Base-by-base conservation (phyloP, 139 green algal species). In the Coelastrella sp. region DNA sequence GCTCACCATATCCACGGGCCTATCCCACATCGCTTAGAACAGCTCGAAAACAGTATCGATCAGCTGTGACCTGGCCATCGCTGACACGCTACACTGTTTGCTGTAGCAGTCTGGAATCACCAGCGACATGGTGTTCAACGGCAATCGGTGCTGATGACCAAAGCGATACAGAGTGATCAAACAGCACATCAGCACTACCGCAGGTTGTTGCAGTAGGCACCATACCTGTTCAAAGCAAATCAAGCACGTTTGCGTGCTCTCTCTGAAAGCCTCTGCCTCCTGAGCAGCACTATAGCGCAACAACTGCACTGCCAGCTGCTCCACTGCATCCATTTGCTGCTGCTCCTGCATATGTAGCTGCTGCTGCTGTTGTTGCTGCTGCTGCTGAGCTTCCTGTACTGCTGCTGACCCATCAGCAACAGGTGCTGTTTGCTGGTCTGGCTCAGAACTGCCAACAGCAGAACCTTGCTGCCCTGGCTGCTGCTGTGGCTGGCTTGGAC, bases 141-240 rank as follows among this genome's bases (percentile, higher is more conserved):
- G 32, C 32, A 47, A 47, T 47, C 32, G 32, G 32, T 47, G 32
- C 32, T 47, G 32, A 47, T 1, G 32, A 47, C 32, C 32, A 47
- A 47, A 47, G 32, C 32, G 32, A 47, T 47, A 47, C 32, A 47
- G 32, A 47, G 32, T 47, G 32, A 47, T 47, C 32, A 47, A 47
- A 0, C 32, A 47, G 32, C 32, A 1, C 32, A 47, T 47, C 32
- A 47, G 32, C 32, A 47, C 32, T 47, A 47, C 32, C 32, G 32
- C 32, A 47, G 32, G 32, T 47, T 47, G 32, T 47, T 47, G 32
- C 11, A 71, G 11, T 71, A 13, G 11, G 11, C 61, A 10, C 11
- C 61, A 19, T 57, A 92, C 64, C 81, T 97, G 90, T 23, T 98
- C 96, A 59, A 97, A 92, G 92, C 96, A 98, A 68, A 98, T 94